phyloP scores from a whole-genome alignment of 2,329 filamentous ascomycete genomes.

The Exserohilum turcica region DNA sequence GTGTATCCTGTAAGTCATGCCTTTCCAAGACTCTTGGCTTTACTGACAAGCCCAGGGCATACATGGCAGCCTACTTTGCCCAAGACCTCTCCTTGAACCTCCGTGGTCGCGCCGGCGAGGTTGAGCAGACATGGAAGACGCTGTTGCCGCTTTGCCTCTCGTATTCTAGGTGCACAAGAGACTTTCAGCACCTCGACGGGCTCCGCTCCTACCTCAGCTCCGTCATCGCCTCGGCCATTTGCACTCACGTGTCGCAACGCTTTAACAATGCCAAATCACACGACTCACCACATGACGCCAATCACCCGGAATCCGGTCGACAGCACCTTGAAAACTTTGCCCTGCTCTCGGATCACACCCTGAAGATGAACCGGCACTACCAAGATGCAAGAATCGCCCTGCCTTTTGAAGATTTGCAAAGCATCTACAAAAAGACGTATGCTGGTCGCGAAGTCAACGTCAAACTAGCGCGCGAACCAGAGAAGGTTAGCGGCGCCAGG shows the following conservation, averaged over 20 bases:
- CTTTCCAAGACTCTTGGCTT: not conserved
- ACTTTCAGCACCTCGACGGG: conserved; percentile 48
- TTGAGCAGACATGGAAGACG: conserved; percentile 46
- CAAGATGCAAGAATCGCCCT: conserved; percentile 37
- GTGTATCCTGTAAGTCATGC: conserved; percentile 50
- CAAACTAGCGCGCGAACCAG: conserved; percentile 32
- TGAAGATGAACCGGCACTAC: conserved; percentile 32
- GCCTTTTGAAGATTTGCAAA: conserved; percentile 45
- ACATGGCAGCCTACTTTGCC: conserved; percentile 46
- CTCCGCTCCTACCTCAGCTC: conserved; percentile 49
- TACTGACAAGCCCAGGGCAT: conserved; percentile 39
- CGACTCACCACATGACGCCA: conserved; percentile 37
- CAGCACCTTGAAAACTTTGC: conserved; percentile 36
- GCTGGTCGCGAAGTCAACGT: conserved; percentile 28
- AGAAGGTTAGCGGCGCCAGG: conserved; percentile 42
- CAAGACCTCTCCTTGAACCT: conserved; percentile 38
- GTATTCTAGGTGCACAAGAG: conserved; percentile 38
- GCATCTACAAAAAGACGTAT: conserved; percentile 49
- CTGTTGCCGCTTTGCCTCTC: conserved; percentile 44
- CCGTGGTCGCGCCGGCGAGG: conserved; percentile 39
- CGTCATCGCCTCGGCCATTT: conserved; percentile 48
- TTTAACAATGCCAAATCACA: conserved; percentile 24
- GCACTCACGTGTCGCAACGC: conserved; percentile 40
- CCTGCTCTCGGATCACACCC: conserved; percentile 35
- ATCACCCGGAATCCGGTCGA: conserved; percentile 28